Evolutionary conservation across 2,329 filamentous ascomycete genomes (phyloP), one percentile per base, ranked within the genome.

Genomic region (Colletotrichum musae): DNA sequence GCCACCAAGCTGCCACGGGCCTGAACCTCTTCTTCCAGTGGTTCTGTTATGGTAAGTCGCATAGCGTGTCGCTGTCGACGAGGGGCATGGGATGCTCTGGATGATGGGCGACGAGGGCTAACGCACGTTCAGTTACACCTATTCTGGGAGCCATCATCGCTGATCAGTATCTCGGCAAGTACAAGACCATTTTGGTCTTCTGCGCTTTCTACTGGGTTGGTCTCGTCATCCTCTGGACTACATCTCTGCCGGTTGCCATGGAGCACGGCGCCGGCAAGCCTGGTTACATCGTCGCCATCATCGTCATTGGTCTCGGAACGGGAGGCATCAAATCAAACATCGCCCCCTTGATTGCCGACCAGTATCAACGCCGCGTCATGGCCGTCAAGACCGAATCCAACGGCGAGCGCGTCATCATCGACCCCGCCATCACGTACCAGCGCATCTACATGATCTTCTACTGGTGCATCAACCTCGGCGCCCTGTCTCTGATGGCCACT

Each of bases 381-480:
- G 83, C 82, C 26, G 76, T 89, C 57, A 82, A 81, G 74, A 85
- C 82, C 2, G 79, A 86, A 51, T 78, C 82, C 72, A 78, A 72
- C 6, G 88, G 87, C 47, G 85, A 89, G 78, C 82, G 85, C 83
- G 89, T 93, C 62, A 85, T 93, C 71, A 86, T 92, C 28, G 91
- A 93, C 73, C 90, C 91, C 0, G 84, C 87, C 47, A 82, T 92
- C 63, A 93, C 91, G 1, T 87, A 91, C 71, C 88, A 91, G 74
- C 85, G 89, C 56, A 89, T 93, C 70, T 93, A 92, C 83, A 92
- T 90, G 89, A 87, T 93, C 75, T 93, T 93, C 82, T 93, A 93
- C 80, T 85, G 66, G 66, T 69, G 66, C 36, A 69, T 69, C 18
- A 69, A 86, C 77, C 73, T 94, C 16, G 92, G 92, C n/a, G 88